Conservation (phyloP, 306 rosid species). For the Arachis hypogaea region DNA sequence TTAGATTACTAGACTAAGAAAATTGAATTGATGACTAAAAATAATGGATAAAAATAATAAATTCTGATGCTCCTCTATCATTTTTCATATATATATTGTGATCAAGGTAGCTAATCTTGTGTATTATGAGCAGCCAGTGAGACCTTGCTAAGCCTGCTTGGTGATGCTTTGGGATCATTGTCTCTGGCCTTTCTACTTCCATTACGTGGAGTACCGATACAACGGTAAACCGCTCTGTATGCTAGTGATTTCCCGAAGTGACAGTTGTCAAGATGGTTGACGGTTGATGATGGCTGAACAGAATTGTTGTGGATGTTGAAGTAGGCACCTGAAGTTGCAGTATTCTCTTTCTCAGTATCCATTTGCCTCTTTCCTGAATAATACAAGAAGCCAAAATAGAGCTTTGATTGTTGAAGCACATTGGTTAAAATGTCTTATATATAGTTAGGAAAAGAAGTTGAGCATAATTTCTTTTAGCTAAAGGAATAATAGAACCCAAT, state of each 20-base stretch:
- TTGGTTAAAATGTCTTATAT: slow-evolving; percentile 37
- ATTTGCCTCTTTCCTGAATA: slow-evolving; percentile 29
- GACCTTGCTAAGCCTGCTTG: slow-evolving; percentile 77
- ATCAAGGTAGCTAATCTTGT: slow-evolving; percentile 15
- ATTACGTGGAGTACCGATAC: slow-evolving; percentile 22
- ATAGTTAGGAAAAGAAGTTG: slow-evolving; percentile 25
- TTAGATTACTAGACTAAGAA: too few species aligned
- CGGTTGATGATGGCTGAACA: slow-evolving; percentile 25
- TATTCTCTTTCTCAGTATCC: slow-evolving; percentile 46
- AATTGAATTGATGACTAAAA: too few species aligned
- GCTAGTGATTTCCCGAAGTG: slow-evolving; percentile 61
- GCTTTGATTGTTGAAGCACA: background rate
- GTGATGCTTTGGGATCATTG: slow-evolving; percentile 38
- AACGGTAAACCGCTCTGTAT: slow-evolving; percentile 52
- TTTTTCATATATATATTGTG: too few species aligned
- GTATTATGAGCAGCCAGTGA: slow-evolving; percentile 38
- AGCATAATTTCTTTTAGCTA: slow-evolving; percentile 2
- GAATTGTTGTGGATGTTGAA: slow-evolving; percentile 11
- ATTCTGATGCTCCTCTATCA: too few species aligned
- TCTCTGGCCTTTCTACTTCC: slow-evolving; percentile 46
- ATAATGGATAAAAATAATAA: too few species aligned
- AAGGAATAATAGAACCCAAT: too few species aligned
- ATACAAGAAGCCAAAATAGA: slow-evolving; percentile 7
- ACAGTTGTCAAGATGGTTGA: slow-evolving; percentile 19
- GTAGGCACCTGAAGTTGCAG: slow-evolving; percentile 36